Base-by-base conservation (phyloP, 495 filamentous ascomycete species). In the Penicillium subrubescens region DNA sequence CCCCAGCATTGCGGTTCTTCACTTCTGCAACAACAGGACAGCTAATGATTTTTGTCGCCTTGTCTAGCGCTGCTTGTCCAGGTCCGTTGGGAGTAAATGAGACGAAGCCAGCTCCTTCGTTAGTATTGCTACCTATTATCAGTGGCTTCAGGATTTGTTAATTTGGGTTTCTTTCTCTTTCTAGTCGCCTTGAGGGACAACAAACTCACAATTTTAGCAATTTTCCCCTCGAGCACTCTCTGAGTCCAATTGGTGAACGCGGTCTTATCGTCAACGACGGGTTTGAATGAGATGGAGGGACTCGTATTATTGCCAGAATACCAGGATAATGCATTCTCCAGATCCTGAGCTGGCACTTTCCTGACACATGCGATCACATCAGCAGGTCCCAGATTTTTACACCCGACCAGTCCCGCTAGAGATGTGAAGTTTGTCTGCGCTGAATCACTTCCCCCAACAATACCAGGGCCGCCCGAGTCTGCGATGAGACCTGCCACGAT, bases 381-480 rank as follows among this genome's bases (percentile, higher is more conserved):
- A 6, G 44, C 50, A 25, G 63, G 23, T 44, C 31, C 57, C 3
- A 63, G 67, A 11, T 43, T 46, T 12, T 46, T 48, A n/a, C 67
- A 69, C 14, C 63, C 63, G 34, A 63, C 60, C 25, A 63, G 41
- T 6, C 57, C 60, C 6, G 67, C 67, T 2, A 69, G 23, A 35
- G 57, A 69, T 27, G 67, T 69, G 21, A 69, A 69, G 27, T 69
- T 69, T 14, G 57, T 61, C 15, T 63, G 60, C 21, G 57, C n/a
- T 2, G 31, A 31, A 21, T 69, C 67, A 23, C n/a, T 50, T 14
- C 35, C 51, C 6, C 41, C 48, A 7, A 61, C 33, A 7, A 63
- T 61, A 17, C 43, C 48, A 5, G 60, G 48, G 41, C 61, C 62
- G 8, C 65, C 60, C 0, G 68, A 71, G 50, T 71, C 59, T 3